phyloP scores from a whole-genome alignment of 2,329 filamentous ascomycete genomes.

The Phaeophleospora eucalypticola region DNA sequence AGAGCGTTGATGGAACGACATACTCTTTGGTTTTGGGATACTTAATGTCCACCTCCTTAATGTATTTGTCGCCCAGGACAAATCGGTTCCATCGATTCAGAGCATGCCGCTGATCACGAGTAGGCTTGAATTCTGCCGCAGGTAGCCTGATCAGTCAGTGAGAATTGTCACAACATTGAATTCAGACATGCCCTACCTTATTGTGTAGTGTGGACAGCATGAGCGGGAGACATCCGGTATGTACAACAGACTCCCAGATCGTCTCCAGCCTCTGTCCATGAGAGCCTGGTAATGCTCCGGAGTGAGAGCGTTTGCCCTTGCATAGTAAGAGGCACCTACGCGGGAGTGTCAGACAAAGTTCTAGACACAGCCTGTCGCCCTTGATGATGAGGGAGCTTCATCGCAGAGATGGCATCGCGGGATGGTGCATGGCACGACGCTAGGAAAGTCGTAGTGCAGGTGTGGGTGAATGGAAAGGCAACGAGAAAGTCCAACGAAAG shows the following conservation, averaged over 20 bases:
- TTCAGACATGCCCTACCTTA: slow-evolving; percentile 44
- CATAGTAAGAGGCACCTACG: slow-evolving; percentile 72
- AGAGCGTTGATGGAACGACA: slow-evolving; percentile 14
- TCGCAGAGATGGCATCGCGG: not conserved
- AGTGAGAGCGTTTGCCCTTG: slow-evolving; percentile 57
- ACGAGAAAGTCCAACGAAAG: not conserved
- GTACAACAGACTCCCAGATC: slow-evolving; percentile 63
- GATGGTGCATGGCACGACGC: not conserved
- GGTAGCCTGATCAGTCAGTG: slow-evolving; percentile 50
- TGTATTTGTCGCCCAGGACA: slow-evolving; percentile 65
- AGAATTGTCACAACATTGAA: not conserved
- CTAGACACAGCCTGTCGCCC: not conserved
- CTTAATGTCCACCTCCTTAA: slow-evolving; percentile 58
- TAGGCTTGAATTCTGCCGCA: slow-evolving; percentile 59
- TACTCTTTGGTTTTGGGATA: slow-evolving; percentile 66
- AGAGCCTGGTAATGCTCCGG: slow-evolving; percentile 66
- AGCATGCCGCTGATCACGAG: slow-evolving; percentile 69
- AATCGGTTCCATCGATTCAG: slow-evolving; percentile 72
- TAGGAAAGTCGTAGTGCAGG: not conserved
- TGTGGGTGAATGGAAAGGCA: not conserved
- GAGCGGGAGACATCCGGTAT: slow-evolving; percentile 72
- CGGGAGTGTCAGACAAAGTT: not conserved
- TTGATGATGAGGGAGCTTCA: not conserved
- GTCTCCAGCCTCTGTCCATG: slow-evolving; percentile 72
- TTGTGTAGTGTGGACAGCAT: slow-evolving; percentile 89